Base-by-base conservation (phyloP, 352 stramenopile species). In the Elongisporangium undulatum region DNA sequence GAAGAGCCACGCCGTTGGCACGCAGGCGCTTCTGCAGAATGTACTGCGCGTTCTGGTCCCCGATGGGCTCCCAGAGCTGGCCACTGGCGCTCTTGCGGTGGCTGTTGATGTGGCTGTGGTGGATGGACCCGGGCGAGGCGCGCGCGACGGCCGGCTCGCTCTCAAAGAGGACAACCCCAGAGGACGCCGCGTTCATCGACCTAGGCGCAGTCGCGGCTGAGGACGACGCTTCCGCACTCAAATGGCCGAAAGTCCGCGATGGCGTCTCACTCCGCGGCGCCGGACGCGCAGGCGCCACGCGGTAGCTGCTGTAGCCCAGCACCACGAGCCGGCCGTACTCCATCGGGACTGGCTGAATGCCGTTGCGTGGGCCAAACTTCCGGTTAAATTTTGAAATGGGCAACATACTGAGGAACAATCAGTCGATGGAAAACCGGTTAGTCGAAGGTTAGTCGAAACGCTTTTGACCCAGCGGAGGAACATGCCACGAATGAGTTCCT, bases 301-400 rank as follows among this genome's bases (percentile, higher is more conserved):
- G 79, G 72, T 93, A 93, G 79, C 79, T 89, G 71, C 81, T 93
- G 67, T 93, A 93, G 61, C 84, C 84, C 16, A 93, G 69, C 67
- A 93, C 84, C 5, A 93, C 82, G 49, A 93, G 75, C n/a, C 82
- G 79, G 41, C 84, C 84, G 67, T 93, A 93, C 67, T 92, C 82
- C 76, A 91, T 88, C 15, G 51, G 2, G 19, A 34, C n/a, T n/a
- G n/a, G n/a, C 12, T 57, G 29, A 41, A 41, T 41, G 29, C 29
- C 5, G 29, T 34, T 34, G 24, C 3, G 3, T 34, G 3, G 24
- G 24, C 7, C 29, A 13, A 41, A 41, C 29, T 41, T 41, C 29
- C 29, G 29, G 29, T 41, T 41, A 41, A 41, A 41, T 41, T 41
- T 41, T 41, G 29, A 41, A 41, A 41, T 41, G 29, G 29, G 13